Base-by-base conservation (phyloP, 768 basidiomycete species). In the Lyophyllum atratum region DNA sequence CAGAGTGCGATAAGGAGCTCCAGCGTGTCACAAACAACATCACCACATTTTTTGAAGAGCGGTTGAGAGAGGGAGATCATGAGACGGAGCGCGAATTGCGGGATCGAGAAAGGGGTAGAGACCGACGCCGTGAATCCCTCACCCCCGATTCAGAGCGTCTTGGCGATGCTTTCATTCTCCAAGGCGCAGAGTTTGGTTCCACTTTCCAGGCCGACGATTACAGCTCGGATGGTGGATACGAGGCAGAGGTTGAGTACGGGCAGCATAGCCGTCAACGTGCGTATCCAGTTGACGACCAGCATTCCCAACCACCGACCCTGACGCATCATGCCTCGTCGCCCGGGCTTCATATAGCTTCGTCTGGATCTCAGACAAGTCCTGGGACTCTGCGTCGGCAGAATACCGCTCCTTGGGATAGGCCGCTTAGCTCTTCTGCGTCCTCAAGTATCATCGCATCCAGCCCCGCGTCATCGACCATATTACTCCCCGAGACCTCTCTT, bases 1-100 rank as follows among this genome's bases (percentile, higher is more conserved):
- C 91, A 49, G 92, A 92, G 62, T 99, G 96, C 80, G 94, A 99
- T 84, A 92, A 91, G 79, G 94, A 97, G 73, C 85, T 99, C 9
- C 87, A 89, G 68, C 89, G 93, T 68, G 91, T 98, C 69, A 93
- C 95, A 58, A 89, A 92, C 74, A 92, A 87, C 58, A 95, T 99
- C 78, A 96, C 96, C 60, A 74, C 86, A 37, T 98, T 94, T 74
- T 96, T 97, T 64, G 96, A 99, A 76, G 90, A 94, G 68, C 85
- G 89, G 65, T 82, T 96, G 34, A 80, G 89, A 44, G 90, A 92
- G 61, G 85, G 81, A 52, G 88, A 93, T 70, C 80, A 85, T 64
- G 88, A 90, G 67, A 69, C 74, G 19, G 89, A 90, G 69, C 84
- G 83, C 54, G 88, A 89, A 65, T 77, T 71, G 52, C 69, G 78